Base-by-base conservation (phyloP, 768 basidiomycete genomes). In the Podaxis sp. region DNA sequence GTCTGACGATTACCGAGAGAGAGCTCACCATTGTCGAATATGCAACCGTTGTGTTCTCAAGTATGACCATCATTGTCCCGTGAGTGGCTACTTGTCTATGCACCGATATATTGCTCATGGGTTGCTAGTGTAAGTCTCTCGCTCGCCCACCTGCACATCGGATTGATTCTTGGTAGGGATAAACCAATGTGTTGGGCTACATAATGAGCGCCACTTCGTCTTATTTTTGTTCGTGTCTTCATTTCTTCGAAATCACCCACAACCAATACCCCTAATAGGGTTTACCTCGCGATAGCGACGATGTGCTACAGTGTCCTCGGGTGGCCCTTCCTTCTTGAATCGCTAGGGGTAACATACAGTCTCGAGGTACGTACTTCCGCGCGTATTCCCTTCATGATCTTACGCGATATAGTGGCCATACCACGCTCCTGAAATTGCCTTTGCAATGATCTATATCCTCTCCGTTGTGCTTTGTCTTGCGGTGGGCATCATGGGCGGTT, bases 191-290 rank as follows among this genome's bases (percentile, higher is more conserved):
- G 96, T 99, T 49, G 96, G 96, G 11, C 74, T 99, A 6, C 82
- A 96, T 72, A 99, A 99, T 68, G 96, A 98, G 71, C 87, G 96
- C 0, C 95, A 98, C 76, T 99, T 99, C 69, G 83, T 96, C 41
- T 78, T 99, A 52, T 99, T 99, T 82, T 90, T 99, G 93, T 93
- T 65, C 60, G 88, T 76, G 6, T 37, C 44, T 13, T 26, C 10
- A 4, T 48, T 58, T 20, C n/a, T 15, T 44, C 7, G 44, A 20
- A 46, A 8, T 48, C 4, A 4, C 36, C 24, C 12, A 30, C 49
- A 15, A 50, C 33, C 49, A 12, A 37, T 55, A 53, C 12, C n/a
- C 30, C 58, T n/a, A 28, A 57, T 13, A 96, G 94, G 86, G 79
- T 81, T 30, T 97, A 96, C 74, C 87, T 98, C 41, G 86, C 91